Base-by-base conservation (phyloP, 495 filamentous ascomycete genomes). In the Astrothelium macrocarpum region DNA sequence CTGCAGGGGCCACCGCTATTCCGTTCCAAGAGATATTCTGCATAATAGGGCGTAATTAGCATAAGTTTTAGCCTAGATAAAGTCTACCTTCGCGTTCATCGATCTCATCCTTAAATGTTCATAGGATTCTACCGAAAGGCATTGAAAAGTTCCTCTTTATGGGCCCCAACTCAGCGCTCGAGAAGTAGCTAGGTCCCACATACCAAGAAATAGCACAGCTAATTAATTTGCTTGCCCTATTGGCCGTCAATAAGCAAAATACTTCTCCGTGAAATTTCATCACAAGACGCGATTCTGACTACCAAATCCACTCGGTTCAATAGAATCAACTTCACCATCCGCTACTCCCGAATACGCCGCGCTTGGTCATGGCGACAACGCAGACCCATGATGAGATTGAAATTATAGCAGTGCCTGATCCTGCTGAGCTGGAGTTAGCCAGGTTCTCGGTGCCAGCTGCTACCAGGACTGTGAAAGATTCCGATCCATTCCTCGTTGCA, bases 401-500 rank as follows among this genome's bases (percentile, higher is more conserved):
- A 5, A 14, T 39, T 39, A 14, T 14, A 39, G 34, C 34, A 14
- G 14, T 14, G 14, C 34, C 5, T 14, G 14, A 39, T 39, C 14
- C 34, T 14, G 34, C 34, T 39, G 34, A 39, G 34, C 34, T 39
- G 34, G 34, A 39, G 34, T 39, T 39, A 14, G 34, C 34, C 34
- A 39, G 14, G 34, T 5, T 39, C 34, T 39, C 34, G 5, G 14
- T 14, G 34, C 34, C 34, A 39, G 14, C 34, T 39, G 34, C 34
- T 39, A 14, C 14, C 34, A 14, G 14, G 34, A 39, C 34, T 39
- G 14, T 14, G 34, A 39, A 39, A 14, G 34, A 39, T 39, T 39
- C 34, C 34, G 67, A 69, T 46, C 61, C 61, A 23, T 66, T 58
- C 42, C 64, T 69, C 2, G 64, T 69, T 18, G 56, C 61, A 26